Percentiles rank a stretch among this genome's conserved stretches.
Conservation (phyloP, 2,329 filamentous ascomycete genomes). For the Lasiodiplodia theobromae region DNA sequence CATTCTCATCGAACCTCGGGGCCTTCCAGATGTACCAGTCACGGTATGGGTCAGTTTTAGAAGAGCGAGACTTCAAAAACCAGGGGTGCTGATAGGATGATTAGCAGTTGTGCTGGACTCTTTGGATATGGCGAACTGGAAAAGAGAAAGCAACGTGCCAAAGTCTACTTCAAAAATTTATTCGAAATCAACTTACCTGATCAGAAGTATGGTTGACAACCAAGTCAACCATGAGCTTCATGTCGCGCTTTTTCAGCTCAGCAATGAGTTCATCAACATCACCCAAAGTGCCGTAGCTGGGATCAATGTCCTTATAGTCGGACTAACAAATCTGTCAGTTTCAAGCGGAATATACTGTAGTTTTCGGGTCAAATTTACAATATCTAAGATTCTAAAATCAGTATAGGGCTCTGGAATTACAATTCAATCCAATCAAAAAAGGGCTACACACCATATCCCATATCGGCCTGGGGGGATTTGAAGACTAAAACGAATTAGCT, state of each 20-base stretch:
- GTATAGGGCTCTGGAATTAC: background rate
- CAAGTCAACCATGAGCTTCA: constrained; percentile 76
- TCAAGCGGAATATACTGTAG: no score
- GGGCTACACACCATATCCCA: constrained; percentile 69
- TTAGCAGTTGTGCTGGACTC: background rate
- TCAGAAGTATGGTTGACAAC: constrained; percentile 81
- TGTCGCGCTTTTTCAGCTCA: constrained; percentile 66
- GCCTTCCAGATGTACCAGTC: constrained; percentile 77
- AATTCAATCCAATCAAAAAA: no score
- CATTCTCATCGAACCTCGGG: constrained; percentile 60
- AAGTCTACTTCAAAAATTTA: background rate
- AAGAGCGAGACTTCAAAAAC: constrained; percentile 72
- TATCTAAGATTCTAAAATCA: background rate
- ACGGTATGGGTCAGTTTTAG: constrained; percentile 67
- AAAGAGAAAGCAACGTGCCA: background rate
- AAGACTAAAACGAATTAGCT: constrained; percentile 51
- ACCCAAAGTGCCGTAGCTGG: constrained; percentile 69
- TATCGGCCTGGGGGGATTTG: constrained; percentile 69
- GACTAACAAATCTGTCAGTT: constrained; percentile 38
- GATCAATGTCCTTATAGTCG: constrained; percentile 71
- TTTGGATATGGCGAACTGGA: background rate
- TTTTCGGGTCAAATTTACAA: background rate
- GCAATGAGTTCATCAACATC: constrained; percentile 70
- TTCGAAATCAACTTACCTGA: constrained; percentile 36
- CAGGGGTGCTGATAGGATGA: constrained; percentile 64